Conservation (phyloP, 202 grass and related monocot species). For the Hordeum pubiflorum region DNA sequence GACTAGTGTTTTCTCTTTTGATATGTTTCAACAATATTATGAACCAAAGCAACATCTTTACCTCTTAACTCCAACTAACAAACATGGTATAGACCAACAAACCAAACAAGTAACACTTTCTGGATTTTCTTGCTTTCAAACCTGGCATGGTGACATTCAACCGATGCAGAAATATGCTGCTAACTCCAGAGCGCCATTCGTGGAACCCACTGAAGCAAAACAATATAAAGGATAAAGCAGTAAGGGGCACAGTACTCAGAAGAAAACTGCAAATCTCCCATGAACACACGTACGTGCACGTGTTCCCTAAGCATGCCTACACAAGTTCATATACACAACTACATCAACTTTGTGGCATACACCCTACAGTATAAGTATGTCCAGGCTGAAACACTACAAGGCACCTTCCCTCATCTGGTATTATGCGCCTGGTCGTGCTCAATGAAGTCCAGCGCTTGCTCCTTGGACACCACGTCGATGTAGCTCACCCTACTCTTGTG, state of each 20-base stretch:
- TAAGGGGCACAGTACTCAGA: not conserved
- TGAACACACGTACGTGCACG: not conserved
- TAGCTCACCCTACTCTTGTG: slow-evolving; percentile 87
- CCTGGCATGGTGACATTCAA: not conserved
- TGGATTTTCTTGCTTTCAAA: not conserved
- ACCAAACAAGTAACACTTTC: not conserved
- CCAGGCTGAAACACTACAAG: not conserved
- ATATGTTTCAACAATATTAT: not conserved
- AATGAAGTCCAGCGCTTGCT: slow-evolving; percentile 81
- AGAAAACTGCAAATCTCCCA: not conserved
- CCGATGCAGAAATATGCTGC: not conserved
- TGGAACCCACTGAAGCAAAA: not conserved
- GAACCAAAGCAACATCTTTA: no score
- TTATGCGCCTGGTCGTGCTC: slow-evolving; percentile 85
- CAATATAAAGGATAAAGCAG: not conserved
- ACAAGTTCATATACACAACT: slow-evolving; percentile 20
- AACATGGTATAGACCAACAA: not conserved
- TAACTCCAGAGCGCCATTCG: not conserved
- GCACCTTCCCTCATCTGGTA: slow-evolving; percentile 34
- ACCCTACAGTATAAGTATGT: not conserved
- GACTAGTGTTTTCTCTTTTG: not conserved
- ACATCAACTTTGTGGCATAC: not conserved
- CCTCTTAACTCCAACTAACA: not conserved
- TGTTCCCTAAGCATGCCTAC: not conserved
- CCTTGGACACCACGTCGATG: slow-evolving; percentile 66